Base-by-base conservation (phyloP, 1,284 basidiomycete species). In the Somion occarium region DNA sequence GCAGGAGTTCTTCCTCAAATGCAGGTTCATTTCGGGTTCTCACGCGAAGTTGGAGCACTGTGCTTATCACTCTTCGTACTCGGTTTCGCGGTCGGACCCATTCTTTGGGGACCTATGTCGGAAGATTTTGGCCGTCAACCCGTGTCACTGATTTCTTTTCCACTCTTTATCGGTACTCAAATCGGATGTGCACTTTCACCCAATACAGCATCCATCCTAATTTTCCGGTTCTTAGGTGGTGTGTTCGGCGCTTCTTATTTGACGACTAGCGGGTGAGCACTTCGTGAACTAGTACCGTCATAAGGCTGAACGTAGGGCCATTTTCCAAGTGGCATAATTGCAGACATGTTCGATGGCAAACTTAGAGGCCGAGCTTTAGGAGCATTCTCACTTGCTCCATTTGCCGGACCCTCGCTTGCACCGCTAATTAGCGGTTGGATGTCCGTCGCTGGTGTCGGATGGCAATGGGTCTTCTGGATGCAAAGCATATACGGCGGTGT, bases 151-250 rank as follows among this genome's bases (percentile, higher is more conserved):
- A 51, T 71, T 38, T 64, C 76, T 5, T 79, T 80, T 59, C 50
- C 75, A 49, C 62, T 74, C 30, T 83, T 82, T 65, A 75, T 72
- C 53, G 51, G 55, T 23, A 74, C 75, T 58, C 74, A 76, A 61
- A 65, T 84, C 44, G 82, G 77, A 2, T 76, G 75, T 52, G 80
- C 81, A 1, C 67, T 85, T 0, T 64, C 77, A 0, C 65, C 66
- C 5, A 83, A 80, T 63, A 77, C 73, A 0, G 79, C 69, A 1
- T 60, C 73, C 1, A 70, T 85, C 53, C 69, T 85, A 46, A 64
- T 79, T 44, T 82, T 84, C 69, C 74, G 83, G 5, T 78, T 85
- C 61, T 61, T 85, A 2, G 70, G 76, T 2, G 83, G 83, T 0
- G 71, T 68, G 3, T 83, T 82, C 53, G 67, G 65, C 23, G 62